Conservation (phyloP, 2,329 filamentous ascomycete species). For the Ophiostoma novo-ulmi region DNA sequence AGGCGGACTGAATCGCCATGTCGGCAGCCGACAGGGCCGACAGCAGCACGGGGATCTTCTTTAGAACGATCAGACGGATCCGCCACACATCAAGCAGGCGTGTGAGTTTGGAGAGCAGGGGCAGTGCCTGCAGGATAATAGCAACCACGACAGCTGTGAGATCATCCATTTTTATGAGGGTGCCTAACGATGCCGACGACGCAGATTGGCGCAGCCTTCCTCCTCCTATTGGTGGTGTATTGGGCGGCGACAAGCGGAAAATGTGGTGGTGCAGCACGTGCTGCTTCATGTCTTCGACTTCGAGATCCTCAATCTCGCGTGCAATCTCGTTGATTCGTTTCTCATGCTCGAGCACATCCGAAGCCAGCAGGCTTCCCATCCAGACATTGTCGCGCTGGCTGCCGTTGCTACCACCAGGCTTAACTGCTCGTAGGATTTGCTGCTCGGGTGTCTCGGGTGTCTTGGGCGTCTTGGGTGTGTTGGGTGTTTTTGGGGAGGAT, state of each 20-base stretch:
- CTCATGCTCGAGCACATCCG: slow-evolving; percentile 64
- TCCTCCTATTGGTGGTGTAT: slow-evolving; percentile 34
- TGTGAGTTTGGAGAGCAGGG: slow-evolving; percentile 69
- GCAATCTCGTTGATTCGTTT: slow-evolving; percentile 68
- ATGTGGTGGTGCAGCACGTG: slow-evolving; percentile 80
- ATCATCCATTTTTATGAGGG: slow-evolving; percentile 74
- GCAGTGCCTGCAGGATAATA: slow-evolving; percentile 83
- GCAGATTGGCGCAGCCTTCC: slow-evolving; percentile 35
- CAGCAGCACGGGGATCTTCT: slow-evolving; percentile 65
- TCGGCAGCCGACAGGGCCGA: slow-evolving; percentile 61
- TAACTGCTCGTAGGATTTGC: slow-evolving; percentile 16
- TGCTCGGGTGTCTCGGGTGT: slow-evolving; percentile 19
- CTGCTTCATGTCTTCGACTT: slow-evolving; percentile 82
- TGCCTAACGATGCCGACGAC: slow-evolving; percentile 34
- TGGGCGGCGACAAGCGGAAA: slow-evolving; percentile 52
- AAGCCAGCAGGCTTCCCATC: slow-evolving; percentile 64
- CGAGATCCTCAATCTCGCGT: slow-evolving; percentile 61
- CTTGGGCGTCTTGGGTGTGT: slow-evolving; percentile 20
- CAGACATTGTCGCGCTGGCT: slow-evolving; percentile 39
- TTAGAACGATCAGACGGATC: slow-evolving; percentile 67
- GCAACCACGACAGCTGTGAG: slow-evolving; percentile 85
- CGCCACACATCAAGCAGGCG: slow-evolving; percentile 73
- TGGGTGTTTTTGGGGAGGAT: slow-evolving; percentile 22
- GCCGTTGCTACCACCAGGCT: neutral
- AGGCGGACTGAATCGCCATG: slow-evolving; percentile 59